These are phyloP conservation scores for Yarrowia phangngaensis DNA, from an alignment of 805 yeast species.

Conservation along the genomic window DNA sequence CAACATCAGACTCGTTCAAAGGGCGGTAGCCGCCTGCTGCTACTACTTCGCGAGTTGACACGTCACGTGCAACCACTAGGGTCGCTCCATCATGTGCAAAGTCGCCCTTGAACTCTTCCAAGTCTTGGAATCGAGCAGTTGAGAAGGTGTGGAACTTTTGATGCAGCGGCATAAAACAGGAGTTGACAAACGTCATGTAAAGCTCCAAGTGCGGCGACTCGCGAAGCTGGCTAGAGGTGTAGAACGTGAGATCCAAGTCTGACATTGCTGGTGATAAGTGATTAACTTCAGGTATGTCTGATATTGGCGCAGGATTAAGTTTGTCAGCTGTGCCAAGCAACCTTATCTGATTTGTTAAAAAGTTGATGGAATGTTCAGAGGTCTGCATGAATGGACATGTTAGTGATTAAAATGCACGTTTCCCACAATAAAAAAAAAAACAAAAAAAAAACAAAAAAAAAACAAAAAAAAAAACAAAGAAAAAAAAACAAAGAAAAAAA, in stretches of 20 bases:
- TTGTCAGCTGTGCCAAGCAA: too few relatives aligned
- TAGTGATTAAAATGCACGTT: too few relatives aligned
- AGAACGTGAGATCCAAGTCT: constrained; percentile 5
- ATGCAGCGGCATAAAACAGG: constrained; percentile 12
- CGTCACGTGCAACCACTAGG: constrained; percentile 2
- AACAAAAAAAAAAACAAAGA: too few relatives aligned
- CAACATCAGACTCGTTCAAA: neutral
- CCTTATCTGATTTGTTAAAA: too few relatives aligned
- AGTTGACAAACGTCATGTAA: constrained; percentile 15
- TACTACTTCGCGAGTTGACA: neutral
- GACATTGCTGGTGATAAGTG: too few relatives aligned
- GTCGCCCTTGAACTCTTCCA: neutral
- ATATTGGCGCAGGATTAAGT: too few relatives aligned
- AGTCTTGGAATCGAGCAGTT: neutral
- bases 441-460: too few relatives aligned
- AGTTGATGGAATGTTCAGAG: too few relatives aligned
- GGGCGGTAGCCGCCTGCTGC: constrained; percentile 17
- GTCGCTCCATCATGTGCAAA: neutral
- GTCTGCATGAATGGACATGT: too few relatives aligned
- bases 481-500: too few relatives aligned
- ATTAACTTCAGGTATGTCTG: too few relatives aligned
- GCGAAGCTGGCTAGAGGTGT: neutral
- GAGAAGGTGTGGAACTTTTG: constrained; percentile 4
- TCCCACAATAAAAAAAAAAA: too few relatives aligned
- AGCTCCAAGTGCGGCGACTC: neutral